Base-by-base conservation (phyloP, 768 basidiomycete species). In the Trametes cubensis region DNA sequence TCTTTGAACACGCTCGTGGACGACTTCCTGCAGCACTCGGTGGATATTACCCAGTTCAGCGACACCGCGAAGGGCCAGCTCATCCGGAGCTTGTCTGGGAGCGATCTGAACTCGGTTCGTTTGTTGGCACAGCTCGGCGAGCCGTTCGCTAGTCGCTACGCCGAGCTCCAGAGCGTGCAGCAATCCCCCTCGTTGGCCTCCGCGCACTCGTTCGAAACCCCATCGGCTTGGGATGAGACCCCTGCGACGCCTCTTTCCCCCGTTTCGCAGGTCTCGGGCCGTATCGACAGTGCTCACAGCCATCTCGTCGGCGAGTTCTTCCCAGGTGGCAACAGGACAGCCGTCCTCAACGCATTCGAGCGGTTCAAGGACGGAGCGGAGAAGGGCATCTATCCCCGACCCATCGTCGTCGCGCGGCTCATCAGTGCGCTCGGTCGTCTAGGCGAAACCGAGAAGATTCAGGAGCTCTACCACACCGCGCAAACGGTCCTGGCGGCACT, bases 401-500 rank as follows among this genome's bases (percentile, higher is more conserved):
- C 85, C 2, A 73, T 73, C 14, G 77, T 79, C 7, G 69, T 95
- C 26, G 85, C 82, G 17, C 79, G 80, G 13, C 75, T 97, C 23
- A 87, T 95, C 67, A 83, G 86, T 60, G 75, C 77, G 4, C 80
- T 93, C 15, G 92, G 92, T 18, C 85, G 94, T 28, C 53, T 75
- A 8, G 79, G 82, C 50, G 80, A 87, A 55, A 67, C 87, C 44
- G 78, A 85, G 8, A 85, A 87, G 68, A 85, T 90, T 10, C 78
- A 79, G 20, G 79, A 83, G 47, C 74, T 89, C 20, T 97, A 98
- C 74, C 75, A 78, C 20, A 76, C 83, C 25, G 87, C 88, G 8
- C 93, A 95, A 74, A 70, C 70, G 14, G 75, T 89, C 1, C 72
- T 96, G 21, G 69, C 78, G 4, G 71, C 78, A 0, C 64, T 85